These are phyloP conservation scores for Eutypella sp. DNA, from an alignment of 2,329 filamentous ascomycete species.

Conservation along the genomic window DNA sequence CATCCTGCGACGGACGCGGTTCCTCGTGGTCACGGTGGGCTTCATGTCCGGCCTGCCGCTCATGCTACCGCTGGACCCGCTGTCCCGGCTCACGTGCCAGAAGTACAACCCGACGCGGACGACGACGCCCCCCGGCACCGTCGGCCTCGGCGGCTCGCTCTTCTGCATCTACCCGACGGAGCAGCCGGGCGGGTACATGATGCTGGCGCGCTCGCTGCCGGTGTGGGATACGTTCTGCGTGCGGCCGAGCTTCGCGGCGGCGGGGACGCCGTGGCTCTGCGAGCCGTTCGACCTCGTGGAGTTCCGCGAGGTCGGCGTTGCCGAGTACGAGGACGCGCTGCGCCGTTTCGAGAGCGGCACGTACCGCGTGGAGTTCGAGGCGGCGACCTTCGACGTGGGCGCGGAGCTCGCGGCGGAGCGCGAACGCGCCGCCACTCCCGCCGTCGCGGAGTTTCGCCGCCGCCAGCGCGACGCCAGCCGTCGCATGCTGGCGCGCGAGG, in stretches of 20 bases:
- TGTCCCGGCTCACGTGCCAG: slow-evolving; percentile 16
- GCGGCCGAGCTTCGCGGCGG: neutral
- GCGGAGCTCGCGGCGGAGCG: slow-evolving; percentile 20
- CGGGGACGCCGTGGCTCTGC: slow-evolving; percentile 31
- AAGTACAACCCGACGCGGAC: slow-evolving; percentile 31
- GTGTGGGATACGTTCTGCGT: too few species aligned
- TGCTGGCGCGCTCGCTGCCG: slow-evolving; percentile 27
- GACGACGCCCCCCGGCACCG: slow-evolving; percentile 31
- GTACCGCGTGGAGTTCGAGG: slow-evolving; percentile 25
- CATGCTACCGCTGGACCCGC: slow-evolving; percentile 23
- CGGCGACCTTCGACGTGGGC: slow-evolving; percentile 25
- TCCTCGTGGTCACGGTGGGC: slow-evolving; percentile 28
- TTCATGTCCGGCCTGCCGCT: slow-evolving; percentile 34
- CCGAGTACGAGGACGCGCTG: slow-evolving; percentile 25
- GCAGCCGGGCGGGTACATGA: slow-evolving; percentile 35
- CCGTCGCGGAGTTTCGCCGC: slow-evolving; percentile 14
- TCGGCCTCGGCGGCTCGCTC: slow-evolving; percentile 31
- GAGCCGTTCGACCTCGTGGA: slow-evolving; percentile 30
- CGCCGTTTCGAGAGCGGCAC: slow-evolving; percentile 25
- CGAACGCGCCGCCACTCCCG: slow-evolving; percentile 11
- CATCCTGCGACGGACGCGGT: slow-evolving; percentile 26
- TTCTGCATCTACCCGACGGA: slow-evolving; percentile 33
- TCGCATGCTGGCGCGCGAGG: slow-evolving; percentile 18
- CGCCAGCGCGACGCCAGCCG: slow-evolving; percentile 13
- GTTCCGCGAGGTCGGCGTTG: slow-evolving; percentile 29